Base-by-base conservation (phyloP, 2,329 filamentous ascomycete genomes). In the Fusarium succisae region DNA sequence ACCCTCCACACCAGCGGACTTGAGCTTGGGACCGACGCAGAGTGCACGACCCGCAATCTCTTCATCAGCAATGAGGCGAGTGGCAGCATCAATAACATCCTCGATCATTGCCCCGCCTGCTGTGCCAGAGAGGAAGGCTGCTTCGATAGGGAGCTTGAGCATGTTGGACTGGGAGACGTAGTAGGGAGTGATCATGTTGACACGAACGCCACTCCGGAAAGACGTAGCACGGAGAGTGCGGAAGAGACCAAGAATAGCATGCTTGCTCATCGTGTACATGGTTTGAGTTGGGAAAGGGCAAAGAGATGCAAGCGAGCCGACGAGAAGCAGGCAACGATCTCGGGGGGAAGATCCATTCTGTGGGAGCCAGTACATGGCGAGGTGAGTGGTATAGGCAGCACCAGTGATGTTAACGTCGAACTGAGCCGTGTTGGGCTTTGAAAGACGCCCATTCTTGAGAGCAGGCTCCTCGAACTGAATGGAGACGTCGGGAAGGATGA, bases 121-220 rank as follows among this genome's bases (percentile, higher is more conserved):
- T 18, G 76, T 76, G 20, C 91, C 91, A 0, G 90, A 87, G 6
- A 93, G 83, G 22, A 91, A 66, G 5, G 87, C 69, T 35, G 87
- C 84, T 24, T 84, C 89, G 3, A 73, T 63, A 3, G 81, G 66
- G 2, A 85, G 81, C 8, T 91, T 79, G 50, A 93, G 74, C 81
- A 83, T 83, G 73, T 78, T 86, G n/a, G 90, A 88, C 20, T 89
- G 91, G 74, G 90, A 87, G 76, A 86, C 83, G 79, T 92, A 93
- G 81, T 92, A 93, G 0, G 91, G 91, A 66, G 87, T 87, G n/a
- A 93, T 79, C 77, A 92, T 84, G 78, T 93, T 93, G 67, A 92
- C 83, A 50, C 92, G 86, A 47, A 93, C 82, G 30, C 88, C 88
- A 47, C 85, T 81, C 13, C 66, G 30, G 41, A 77, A 79, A 6